Evolutionary conservation across 805 yeast genomes (phyloP).

Genomic region (Candida mattraensis): DNA sequence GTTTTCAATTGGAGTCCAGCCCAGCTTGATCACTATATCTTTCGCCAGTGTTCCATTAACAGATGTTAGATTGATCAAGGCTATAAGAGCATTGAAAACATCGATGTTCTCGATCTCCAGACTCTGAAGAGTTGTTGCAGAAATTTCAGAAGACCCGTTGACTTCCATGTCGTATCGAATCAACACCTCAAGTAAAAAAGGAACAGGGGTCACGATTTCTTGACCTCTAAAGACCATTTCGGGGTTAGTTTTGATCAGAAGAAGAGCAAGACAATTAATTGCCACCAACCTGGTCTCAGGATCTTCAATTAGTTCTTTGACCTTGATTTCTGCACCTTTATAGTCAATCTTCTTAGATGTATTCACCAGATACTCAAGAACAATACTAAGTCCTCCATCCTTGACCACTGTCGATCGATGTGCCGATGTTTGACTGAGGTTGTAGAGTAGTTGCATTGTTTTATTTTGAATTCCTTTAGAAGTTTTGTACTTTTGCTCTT

Average conservation of each 20-base stretch:
- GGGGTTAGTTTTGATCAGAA: constrained; percentile 47
- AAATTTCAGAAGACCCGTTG: constrained; percentile 19
- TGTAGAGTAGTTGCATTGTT: constrained; percentile 36
- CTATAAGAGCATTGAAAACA: constrained; percentile 44
- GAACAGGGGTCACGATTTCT: constrained; percentile 42
- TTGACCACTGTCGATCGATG: constrained; percentile 40
- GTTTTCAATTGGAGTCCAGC: constrained; percentile 38
- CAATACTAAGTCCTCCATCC: constrained; percentile 44
- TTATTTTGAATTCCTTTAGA: constrained; percentile 30
- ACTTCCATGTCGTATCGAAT: constrained; percentile 37
- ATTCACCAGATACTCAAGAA: constrained; percentile 40
- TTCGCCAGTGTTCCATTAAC: constrained; percentile 34
- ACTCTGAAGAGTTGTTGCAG: constrained; percentile 20
- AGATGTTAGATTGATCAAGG: constrained; percentile 52
- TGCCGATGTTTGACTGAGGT: constrained; percentile 31
- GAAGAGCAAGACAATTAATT: constrained; percentile 43
- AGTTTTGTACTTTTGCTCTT: constrained; percentile 6
- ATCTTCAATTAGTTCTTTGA: constrained; percentile 22
- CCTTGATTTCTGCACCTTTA: constrained; percentile 22
- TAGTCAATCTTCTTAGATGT: constrained; percentile 29
- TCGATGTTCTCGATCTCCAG: constrained; percentile 34
- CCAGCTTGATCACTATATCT: constrained; percentile 35
- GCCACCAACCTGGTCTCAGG: constrained; percentile 34
- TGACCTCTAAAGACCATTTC: constrained; percentile 38
- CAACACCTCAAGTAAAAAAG: constrained; percentile 48